Evolutionary conservation across 805 yeast genomes (phyloP).

Genomic region (Debaryomyces tyrocola): DNA sequence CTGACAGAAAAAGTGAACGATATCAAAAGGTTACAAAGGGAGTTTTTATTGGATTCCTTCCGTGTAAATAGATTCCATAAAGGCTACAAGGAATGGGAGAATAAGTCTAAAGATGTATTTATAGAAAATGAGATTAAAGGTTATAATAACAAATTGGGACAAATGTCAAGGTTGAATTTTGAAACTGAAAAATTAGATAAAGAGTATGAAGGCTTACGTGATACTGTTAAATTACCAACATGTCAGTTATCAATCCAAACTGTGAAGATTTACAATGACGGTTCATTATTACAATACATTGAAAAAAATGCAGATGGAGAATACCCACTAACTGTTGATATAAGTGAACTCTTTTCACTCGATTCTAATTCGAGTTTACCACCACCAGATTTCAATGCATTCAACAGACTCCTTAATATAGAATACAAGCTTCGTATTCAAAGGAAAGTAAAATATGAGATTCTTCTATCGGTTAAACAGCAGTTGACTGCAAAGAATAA

Average conservation of each 20-base stretch:
- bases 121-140: constrained; percentile 20
- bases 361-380: constrained; percentile 23
- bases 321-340: constrained; percentile 8
- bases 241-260: constrained; percentile 29
- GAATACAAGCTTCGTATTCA: constrained; percentile 34
- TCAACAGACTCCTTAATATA: constrained; percentile 30
- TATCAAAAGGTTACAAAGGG: constrained; percentile 12
- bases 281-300: constrained; percentile 15
- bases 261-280: constrained; percentile 22
- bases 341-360: constrained; percentile 28
- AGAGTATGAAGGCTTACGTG: constrained; percentile 23
- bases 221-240: constrained; percentile 24
- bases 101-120: constrained; percentile 14
- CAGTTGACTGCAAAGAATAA: constrained; percentile 29
- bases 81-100: constrained; percentile 30
- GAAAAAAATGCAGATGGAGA: constrained; percentile 12
- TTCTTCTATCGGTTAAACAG: constrained; percentile 29
- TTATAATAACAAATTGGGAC: constrained; percentile 31
- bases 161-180: constrained; percentile 26
- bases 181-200: constrained; percentile 19
- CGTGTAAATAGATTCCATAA: constrained; percentile 30
- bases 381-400: constrained; percentile 25
- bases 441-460: constrained; percentile 35
- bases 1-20: constrained; percentile 3
- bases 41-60: constrained; percentile 35